These are phyloP conservation scores for Cenococcum geophilum DNA, from an alignment of 495 filamentous ascomycete species.

Conservation along the genomic window DNA sequence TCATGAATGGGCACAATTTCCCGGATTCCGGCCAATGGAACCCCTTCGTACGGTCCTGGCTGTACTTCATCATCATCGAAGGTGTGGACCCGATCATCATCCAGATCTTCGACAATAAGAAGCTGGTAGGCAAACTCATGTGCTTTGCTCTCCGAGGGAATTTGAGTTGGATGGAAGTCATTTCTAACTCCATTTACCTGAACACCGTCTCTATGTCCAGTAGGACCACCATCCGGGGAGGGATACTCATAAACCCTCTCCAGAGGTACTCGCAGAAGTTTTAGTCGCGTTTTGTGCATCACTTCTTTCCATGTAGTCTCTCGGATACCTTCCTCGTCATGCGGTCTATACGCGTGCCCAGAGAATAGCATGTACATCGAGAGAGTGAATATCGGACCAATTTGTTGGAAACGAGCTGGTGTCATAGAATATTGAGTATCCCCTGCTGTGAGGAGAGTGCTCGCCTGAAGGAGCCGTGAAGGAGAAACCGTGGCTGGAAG, in stretches of 20 bases:
- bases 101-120: conserved; percentile 82
- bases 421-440: conserved; percentile 74
- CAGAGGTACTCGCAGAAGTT: conserved; percentile 56
- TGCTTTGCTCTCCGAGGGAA: conserved; percentile 47
- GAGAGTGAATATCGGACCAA: conserved; percentile 81
- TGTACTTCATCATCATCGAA: conserved; percentile 60
- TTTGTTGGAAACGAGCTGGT: conserved; percentile 61
- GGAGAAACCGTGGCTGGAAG: conserved; percentile 81
- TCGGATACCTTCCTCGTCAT: conserved; percentile 57
- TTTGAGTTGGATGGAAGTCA: conserved; percentile 22
- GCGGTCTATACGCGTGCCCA: conserved; percentile 59
- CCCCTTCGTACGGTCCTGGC: conserved; percentile 62
- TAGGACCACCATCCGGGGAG: conserved; percentile 4
- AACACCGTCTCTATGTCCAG: not conserved
- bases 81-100: conserved; percentile 83
- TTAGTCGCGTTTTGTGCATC: conserved; percentile 86
- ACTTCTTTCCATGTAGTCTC: conserved; percentile 96
- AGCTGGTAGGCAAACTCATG: conserved; percentile 86
- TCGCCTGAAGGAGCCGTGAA: conserved; percentile 86
- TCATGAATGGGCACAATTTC: conserved; percentile 84
- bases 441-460: conserved; percentile 81
- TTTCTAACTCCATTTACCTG: not conserved
- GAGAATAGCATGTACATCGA: conserved; percentile 97
- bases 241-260: conserved; percentile 41
- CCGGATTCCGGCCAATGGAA: conserved; percentile 68